Percentiles rank a stretch among this genome's conserved stretches.
Conservation (phyloP, 2,329 filamentous ascomycete species). For the Aspergillus terreus region DNA sequence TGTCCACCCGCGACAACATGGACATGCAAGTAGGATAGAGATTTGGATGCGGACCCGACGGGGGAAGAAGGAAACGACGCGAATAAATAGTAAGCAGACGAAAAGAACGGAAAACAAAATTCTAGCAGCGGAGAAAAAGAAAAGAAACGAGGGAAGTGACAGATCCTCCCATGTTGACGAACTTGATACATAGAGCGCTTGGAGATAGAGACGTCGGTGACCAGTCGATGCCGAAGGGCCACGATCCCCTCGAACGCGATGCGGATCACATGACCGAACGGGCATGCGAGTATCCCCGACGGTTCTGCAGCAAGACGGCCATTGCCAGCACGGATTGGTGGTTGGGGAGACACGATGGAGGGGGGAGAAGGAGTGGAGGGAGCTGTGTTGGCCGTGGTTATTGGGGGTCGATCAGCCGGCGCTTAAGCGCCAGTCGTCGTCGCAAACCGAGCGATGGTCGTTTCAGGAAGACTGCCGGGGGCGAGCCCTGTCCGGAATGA, state of each 20-base stretch:
- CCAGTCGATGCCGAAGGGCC: conserved; percentile 23
- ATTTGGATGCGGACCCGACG: background rate
- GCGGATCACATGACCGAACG: conserved; percentile 34
- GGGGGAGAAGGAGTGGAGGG: background rate
- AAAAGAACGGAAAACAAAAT: background rate
- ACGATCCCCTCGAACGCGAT: background rate
- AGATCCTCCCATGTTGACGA: conserved; percentile 17
- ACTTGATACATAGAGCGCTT: conserved; percentile 16
- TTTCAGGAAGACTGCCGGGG: background rate
- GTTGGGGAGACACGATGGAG: conserved; percentile 9
- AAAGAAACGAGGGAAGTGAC: conserved; percentile 17
- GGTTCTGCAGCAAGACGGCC: conserved; percentile 25
- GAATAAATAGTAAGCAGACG: background rate
- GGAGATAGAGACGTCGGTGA: conserved; percentile 12
- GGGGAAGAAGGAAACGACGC: background rate
- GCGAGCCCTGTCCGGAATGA: too few species aligned
- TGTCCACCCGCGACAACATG: conserved; percentile 29
- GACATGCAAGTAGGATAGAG: conserved; percentile 14
- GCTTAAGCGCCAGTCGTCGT: too few species aligned
- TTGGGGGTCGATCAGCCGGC: too few species aligned
- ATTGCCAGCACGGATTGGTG: conserved; percentile 19
- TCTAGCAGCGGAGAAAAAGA: conserved; percentile 5
- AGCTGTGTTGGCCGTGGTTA: too few species aligned
- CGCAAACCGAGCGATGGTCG: too few species aligned
- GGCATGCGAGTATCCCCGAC: conserved; percentile 31